Base-by-base conservation (phyloP, 2,329 filamentous ascomycete species). In the Microascus cirrosus region DNA sequence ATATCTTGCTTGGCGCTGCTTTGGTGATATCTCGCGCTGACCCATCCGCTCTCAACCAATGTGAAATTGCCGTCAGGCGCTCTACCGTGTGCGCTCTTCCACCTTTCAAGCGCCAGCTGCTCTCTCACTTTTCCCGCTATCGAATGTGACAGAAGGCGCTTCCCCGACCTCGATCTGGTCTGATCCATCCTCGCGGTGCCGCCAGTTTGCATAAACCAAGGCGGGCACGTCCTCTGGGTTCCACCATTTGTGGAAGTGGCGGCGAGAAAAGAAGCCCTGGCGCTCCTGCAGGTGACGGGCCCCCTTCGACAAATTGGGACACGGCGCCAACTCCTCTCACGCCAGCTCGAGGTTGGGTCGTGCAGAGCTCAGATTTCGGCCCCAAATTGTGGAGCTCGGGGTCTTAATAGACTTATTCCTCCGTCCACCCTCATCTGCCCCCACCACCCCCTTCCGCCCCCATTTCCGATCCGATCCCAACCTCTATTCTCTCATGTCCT, bases 11-110 rank as follows among this genome's bases (percentile, higher is more conserved):
- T 20, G n/a, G 45, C 7, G 45, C n/a, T 22, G 45, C 45, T 50
- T 20, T 20, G 45, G n/a, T 22, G 20, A 22, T 6, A 20, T 20
- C 45, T 24, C 18, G n/a, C 18, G 11, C 45, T 50, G 39, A 18
- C 20, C 11, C 11, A n/a, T 12, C 22, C 22, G 20, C 65, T 66
- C 67, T 66, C 66, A 65, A 61, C 56, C 56, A 58, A 58, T 58
- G 56, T 53, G 22, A 53, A 42, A 58, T 42, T 53, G 56, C 51
- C 20, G 56, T 58, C 56, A 35, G 56, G 50, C 56, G 56, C 56
- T 53, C 36, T 24, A 7, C 55, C 20, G 55, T 24, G 24, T 51
- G 54, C 39, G 20, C 22, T n/a, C 4, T 50, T 39, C 35, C n/a
- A 32, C 45, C 45, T 20, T 22, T 22, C 45, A 12, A 22, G 45